phyloP scores from a whole-genome alignment of 2,329 filamentous ascomycete species.

The Ceratocystis cacaofunesta region DNA sequence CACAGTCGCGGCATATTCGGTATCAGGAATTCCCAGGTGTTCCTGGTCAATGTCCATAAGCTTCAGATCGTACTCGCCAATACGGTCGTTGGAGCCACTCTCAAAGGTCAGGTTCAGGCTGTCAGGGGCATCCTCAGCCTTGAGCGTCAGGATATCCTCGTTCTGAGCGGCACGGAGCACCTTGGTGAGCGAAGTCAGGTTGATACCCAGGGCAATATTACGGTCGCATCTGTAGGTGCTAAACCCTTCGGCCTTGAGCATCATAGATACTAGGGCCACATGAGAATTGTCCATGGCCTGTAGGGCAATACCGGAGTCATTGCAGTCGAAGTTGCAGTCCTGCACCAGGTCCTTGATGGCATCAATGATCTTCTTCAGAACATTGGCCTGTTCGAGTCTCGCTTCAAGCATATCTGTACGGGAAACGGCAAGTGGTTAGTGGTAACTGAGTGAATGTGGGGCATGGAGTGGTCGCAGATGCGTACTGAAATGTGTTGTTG shows the following conservation, averaged over 20 bases:
- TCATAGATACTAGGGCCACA: constrained; percentile 96
- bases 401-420: constrained; percentile 69
- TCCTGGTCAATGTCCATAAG: constrained; percentile 99
- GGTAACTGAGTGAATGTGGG: neutral
- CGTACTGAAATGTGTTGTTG: constrained; percentile 12
- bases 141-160: constrained; percentile 88
- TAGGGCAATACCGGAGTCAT: constrained; percentile 94
- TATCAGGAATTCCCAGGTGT: constrained; percentile 95
- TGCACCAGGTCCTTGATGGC: constrained; percentile 98
- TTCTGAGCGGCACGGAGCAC: constrained; percentile 87
- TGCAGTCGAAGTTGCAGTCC: constrained; percentile 99
- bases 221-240: constrained; percentile 94
- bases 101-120: constrained; percentile 93
- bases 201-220: constrained; percentile 95
- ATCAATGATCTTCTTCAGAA: constrained; percentile 97
- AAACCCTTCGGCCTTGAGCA: constrained; percentile 92
- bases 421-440: constrained; percentile 9
- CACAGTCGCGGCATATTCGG: constrained; percentile 90
- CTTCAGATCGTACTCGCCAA: constrained; percentile 99
- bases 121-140: constrained; percentile 93
- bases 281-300: constrained; percentile 99
- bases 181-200: constrained; percentile 91
- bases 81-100: constrained; percentile 69
- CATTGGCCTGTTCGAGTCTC: constrained; percentile 81
- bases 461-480: neutral